Conservation (phyloP, 2,329 filamentous ascomycete species). For the Diplodia sapinea region DNA sequence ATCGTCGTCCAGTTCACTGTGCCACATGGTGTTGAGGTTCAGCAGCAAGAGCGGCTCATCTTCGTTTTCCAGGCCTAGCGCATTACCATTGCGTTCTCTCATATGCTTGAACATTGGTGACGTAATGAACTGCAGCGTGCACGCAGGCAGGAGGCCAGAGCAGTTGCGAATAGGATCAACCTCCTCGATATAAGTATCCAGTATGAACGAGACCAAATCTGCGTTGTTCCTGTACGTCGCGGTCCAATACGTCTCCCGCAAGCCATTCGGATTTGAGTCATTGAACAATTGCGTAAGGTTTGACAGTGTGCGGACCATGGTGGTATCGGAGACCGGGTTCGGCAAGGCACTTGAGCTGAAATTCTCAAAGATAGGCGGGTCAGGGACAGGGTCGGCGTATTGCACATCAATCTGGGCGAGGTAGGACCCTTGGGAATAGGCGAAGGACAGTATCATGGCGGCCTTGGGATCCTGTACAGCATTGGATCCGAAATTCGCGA, state of each 20-base stretch:
- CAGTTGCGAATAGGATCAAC: slow-evolving; percentile 35
- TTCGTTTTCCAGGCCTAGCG: slow-evolving; percentile 39
- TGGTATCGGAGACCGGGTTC: slow-evolving; percentile 33
- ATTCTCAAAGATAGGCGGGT: slow-evolving; percentile 39
- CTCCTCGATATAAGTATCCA: slow-evolving; percentile 39
- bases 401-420: slow-evolving; percentile 35
- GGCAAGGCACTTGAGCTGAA: slow-evolving; percentile 39
- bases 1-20: slow-evolving; percentile 37
- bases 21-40: slow-evolving; percentile 38
- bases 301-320: slow-evolving; percentile 35
- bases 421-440: slow-evolving; percentile 33
- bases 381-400: slow-evolving; percentile 24
- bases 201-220: slow-evolving; percentile 35
- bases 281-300: slow-evolving; percentile 44
- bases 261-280: slow-evolving; percentile 42
- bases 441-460: slow-evolving; percentile 41
- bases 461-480: slow-evolving; percentile 36
- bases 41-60: slow-evolving; percentile 38
- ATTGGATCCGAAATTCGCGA: slow-evolving; percentile 39
- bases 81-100: slow-evolving; percentile 39
- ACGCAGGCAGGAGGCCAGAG: slow-evolving; percentile 34
- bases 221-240: slow-evolving; percentile 43
- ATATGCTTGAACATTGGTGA: slow-evolving; percentile 37
- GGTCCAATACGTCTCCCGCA: slow-evolving; percentile 41
- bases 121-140: slow-evolving; percentile 42